These are phyloP conservation scores for Oidiodendron maius DNA, from an alignment of 495 filamentous ascomycete genomes.

Conservation along the genomic window DNA sequence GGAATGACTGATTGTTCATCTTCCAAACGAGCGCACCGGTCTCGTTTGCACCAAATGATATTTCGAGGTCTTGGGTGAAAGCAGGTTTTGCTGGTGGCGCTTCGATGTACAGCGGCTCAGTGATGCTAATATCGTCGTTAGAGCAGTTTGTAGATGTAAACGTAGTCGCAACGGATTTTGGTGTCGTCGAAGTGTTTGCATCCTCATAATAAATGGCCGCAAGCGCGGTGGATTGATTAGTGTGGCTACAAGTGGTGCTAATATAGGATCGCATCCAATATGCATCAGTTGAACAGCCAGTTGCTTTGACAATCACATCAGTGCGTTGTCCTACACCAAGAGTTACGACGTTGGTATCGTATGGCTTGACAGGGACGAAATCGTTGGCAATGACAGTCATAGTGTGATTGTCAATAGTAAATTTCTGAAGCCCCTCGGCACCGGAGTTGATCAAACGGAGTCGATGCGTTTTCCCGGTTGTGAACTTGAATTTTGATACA, in stretches of 20 bases:
- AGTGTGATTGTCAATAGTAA: constrained; percentile 41
- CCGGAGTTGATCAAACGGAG: constrained; percentile 33
- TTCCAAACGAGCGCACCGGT: constrained; percentile 28
- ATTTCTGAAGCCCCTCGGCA: constrained; percentile 29
- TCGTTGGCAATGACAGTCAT: constrained; percentile 42
- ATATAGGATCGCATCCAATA: constrained; percentile 46
- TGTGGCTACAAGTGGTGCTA: constrained; percentile 27
- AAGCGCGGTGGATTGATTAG: constrained; percentile 35
- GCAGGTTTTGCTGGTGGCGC: constrained; percentile 10
- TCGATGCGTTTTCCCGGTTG: constrained; percentile 34
- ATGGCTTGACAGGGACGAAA: constrained; percentile 43
- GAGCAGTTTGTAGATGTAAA: constrained; percentile 34
- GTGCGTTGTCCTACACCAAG: constrained; percentile 51
- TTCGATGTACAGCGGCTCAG: constrained; percentile 43
- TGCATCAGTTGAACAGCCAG: constrained; percentile 33
- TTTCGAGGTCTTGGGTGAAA: constrained; percentile 34
- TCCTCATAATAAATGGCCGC: constrained; percentile 42
- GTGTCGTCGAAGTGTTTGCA: constrained; percentile 22
- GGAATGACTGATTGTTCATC: not conserved
- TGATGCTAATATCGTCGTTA: constrained; percentile 41
- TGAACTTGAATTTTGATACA: constrained; percentile 33
- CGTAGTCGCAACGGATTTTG: constrained; percentile 25
- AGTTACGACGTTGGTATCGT: constrained; percentile 23
- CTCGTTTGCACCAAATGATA: constrained; percentile 43
- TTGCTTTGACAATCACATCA: constrained; percentile 40